Base-by-base conservation (phyloP, 148 eudicot genomes). In the Agrostemma githago region DNA sequence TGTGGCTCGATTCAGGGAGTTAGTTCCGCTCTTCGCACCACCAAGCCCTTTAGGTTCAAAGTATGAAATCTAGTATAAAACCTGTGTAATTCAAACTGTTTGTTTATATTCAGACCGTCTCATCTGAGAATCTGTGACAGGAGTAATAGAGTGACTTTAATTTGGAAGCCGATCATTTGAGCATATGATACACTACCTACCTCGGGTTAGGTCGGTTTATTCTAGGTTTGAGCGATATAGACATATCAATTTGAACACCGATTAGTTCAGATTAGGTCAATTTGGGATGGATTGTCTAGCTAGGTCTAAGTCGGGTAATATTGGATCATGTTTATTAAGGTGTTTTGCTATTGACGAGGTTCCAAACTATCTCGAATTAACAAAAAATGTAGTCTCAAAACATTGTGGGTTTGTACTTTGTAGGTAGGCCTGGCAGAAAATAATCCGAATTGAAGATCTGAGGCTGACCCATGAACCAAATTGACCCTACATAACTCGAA, bases 1-100 rank as follows among this genome's bases (percentile, higher is more conserved):
- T 60, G 60, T 60, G 86, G 84, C 4, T 84, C 86, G 0, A 72
- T 84, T 40, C 82, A 84, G 37, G 86, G 86, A 6, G 71, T 84
- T 66, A 67, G 72, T 34, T 20, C 60, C 34, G 68, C 86, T 39
- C 79, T 84, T 58, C 20, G 60, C 2, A 57, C 58, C 9, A 72
- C 76, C 21, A 78, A 81, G 67, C 86, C 86, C 3, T 84, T 84
- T 70, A 59, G 64, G 9, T 78, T 53, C 46, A 81, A 78, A 78
- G 81, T 76, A 57, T 83, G 79, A 80, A 9, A 41, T 60, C 12
- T 21, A 59, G 26, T 21, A 51, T 59, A 60, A 10, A 20, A 21
- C 8, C 20, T 60, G 9, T 60, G 64, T 60, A 60, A 60, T 60
- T 20, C 20, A 60, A 60, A 59, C 20, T 60, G 64, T 60, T 60